Evolutionary conservation across 768 basidiomycete species (phyloP), one percentile per base, ranked within the genome.

Genomic region (Tremella fuciformis): DNA sequence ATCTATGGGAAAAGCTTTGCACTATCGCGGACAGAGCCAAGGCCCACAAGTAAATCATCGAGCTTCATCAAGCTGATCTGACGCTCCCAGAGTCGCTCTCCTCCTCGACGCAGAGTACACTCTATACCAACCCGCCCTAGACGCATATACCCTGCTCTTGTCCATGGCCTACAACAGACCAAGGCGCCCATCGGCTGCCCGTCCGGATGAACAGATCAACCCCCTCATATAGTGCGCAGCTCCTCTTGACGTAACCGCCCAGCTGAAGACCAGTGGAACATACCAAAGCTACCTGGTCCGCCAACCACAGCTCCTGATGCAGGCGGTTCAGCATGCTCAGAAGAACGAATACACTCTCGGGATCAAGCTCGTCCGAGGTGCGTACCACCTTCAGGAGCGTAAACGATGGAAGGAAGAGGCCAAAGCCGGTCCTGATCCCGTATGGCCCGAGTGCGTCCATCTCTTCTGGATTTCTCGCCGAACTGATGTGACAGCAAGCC

Each of bases 351-450:
- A 89, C 71, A 81, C 87, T 0, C 81, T 94, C 0, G 92, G 92
- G 9, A 85, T 91, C 55, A 97, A 96, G 76, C 86, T 97, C 49
- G 92, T 96, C 26, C 84, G 92, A 21, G 92, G 92, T 0, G 92
- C 92, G 1, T 97, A 97, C 76, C 89, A 92, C 69, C 81, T 84
- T 0, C 83, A 88, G 57, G 92, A 96, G 70, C 46, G 69, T 19
- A 63, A 71, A 52, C 69, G 67, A 57, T 76, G 75, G 75, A 64
- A 61, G 41, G 53, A 66, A 13, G 75, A 76, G 34, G 65, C 65
- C 15, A 54, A 73, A 47, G 51, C 56, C 1, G 75, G 75, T 34
- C 55, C 68, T 22, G 75, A 73, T 53, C 75, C 75, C 6, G 72
- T 76, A 48, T 75, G 74, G 73, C 58, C 63, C 26, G 66, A 69